Percentiles rank a stretch among this genome's conserved stretches.
These are phyloP conservation scores for Schizonepeta tenuifolia DNA, from an alignment of 257 asterid genomes.

Conservation along the genomic window DNA sequence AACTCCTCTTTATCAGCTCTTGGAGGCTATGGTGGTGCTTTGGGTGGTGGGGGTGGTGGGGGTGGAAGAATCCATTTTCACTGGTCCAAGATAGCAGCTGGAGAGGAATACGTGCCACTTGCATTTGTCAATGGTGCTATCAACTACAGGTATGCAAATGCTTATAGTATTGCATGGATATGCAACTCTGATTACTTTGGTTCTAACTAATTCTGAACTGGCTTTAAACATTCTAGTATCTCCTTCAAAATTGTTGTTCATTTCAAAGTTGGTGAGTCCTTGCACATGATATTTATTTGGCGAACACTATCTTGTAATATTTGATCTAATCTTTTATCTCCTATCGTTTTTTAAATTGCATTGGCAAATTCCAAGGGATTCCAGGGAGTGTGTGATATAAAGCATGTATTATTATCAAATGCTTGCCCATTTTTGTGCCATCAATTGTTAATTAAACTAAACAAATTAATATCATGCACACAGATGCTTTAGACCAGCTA, in stretches of 20 bases:
- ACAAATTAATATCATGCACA: constrained; percentile 8
- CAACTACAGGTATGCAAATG: constrained; percentile 56
- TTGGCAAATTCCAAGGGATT: constrained; percentile 16
- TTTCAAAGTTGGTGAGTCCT: constrained; percentile 6
- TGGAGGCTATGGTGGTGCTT: constrained; percentile 89
- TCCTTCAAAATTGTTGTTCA: constrained; percentile 5
- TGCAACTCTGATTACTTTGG: constrained; percentile 16
- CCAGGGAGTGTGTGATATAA: constrained; percentile 5
- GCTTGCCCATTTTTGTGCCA: constrained; percentile 1
- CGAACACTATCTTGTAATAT: background rate
- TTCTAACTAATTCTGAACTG: background rate
- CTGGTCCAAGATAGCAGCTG: constrained; percentile 76
- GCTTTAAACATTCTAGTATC: constrained; percentile 18
- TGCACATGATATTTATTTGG: constrained; percentile 11
- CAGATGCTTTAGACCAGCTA: background rate
- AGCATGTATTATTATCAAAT: constrained; percentile 9
- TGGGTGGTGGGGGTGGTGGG: constrained; percentile 97
- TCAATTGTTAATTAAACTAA: background rate
- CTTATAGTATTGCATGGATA: background rate
- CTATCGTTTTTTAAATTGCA: background rate
- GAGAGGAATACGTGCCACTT: constrained; percentile 80
- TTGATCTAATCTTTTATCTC: background rate
- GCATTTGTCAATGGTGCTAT: constrained; percentile 78
- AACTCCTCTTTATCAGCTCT: constrained; percentile 75
- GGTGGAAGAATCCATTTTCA: constrained; percentile 98